Evolutionary conservation across 805 yeast species (phyloP), one percentile per base, ranked within the genome.

Genomic region (Wickerhamiella spandovensis): DNA sequence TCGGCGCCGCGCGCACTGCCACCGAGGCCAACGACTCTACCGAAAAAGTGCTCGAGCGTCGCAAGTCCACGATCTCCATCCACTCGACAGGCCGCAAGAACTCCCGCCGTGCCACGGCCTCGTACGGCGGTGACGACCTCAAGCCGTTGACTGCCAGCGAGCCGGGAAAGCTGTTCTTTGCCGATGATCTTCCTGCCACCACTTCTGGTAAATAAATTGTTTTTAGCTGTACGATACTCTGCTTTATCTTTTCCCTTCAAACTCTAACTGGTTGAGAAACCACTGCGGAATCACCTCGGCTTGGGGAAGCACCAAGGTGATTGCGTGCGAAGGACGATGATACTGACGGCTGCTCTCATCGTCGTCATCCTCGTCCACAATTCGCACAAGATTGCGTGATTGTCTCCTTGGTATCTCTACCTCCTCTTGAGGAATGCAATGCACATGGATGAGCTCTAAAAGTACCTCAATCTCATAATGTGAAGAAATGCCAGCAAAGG

Each of bases 381-480:
- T 35, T 9, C 39, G 18, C 20, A 35, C 20, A 8, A 17, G 9
- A 5, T 15, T 17, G 17, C 20, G 39, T 8, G 39, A 35, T 15
- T 35, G 39, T 9, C 39, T 7, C 20, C 39, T 35, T 4, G 39
- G 39, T 23, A 17, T 43, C 7, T 43, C 45, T 4, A 43, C 32
- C 20, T 9, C 32, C 7, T 43, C 45, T 21, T 43, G 45, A 9
- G 23, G 28, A 24, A 43, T 43, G 18, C 38, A 64, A 51, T 75
- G 78, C 5, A 81, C 62, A 48, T 79, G 77, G 3, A 86, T 70
- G 52, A 88, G 64, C 60, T 90, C 97, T 44, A 90, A 66, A 57
- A 84, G 87, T 3, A 81, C 81, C 61, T 89, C 96, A 20, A 87
- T 85, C 56, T 75, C 77, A 62, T 87, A 88, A 58, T 81, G 87